A percentile compares a stretch with the other conserved stretches of the same genome.
Evolutionary conservation across 495 filamentous ascomycete genomes (phyloP).

Genomic region (Viridothelium virens): DNA sequence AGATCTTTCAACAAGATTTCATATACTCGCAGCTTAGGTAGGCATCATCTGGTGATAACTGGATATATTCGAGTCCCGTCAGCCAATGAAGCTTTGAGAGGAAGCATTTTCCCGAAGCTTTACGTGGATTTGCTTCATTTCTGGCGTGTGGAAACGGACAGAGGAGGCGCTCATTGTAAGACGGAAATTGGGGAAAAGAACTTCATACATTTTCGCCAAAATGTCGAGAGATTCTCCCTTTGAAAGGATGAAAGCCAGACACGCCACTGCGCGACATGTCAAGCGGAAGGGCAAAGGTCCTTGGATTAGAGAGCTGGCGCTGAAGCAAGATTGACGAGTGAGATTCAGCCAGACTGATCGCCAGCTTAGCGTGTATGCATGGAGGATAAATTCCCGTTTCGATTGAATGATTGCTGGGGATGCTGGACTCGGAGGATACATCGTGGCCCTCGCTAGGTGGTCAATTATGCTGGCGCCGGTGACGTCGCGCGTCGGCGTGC

Average conservation of each 20-base stretch:
- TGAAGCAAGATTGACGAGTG: neutral
- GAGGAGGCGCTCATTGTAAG: neutral
- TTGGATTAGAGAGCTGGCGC: neutral
- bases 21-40: conserved; percentile 60
- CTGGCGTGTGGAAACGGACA: neutral
- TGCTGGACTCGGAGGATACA: neutral
- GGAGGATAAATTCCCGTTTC: too few species aligned
- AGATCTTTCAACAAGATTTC: conserved; percentile 7
- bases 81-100: neutral
- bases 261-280: conserved; percentile 4
- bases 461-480: neutral
- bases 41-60: conserved; percentile 63
- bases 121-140: neutral
- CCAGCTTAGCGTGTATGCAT: too few species aligned
- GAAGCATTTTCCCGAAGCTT: neutral
- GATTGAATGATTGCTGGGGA: neutral
- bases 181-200: neutral
- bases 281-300: neutral
- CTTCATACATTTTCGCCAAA: conserved; percentile 23
- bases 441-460: neutral
- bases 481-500: neutral
- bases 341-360: neutral
- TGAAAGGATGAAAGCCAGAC: conserved; percentile 25
- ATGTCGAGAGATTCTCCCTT: conserved; percentile 20
- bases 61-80: conserved; percentile 12